phyloP scores from a whole-genome alignment of 2,329 filamentous ascomycete genomes.

The Epichloe uncinata region DNA sequence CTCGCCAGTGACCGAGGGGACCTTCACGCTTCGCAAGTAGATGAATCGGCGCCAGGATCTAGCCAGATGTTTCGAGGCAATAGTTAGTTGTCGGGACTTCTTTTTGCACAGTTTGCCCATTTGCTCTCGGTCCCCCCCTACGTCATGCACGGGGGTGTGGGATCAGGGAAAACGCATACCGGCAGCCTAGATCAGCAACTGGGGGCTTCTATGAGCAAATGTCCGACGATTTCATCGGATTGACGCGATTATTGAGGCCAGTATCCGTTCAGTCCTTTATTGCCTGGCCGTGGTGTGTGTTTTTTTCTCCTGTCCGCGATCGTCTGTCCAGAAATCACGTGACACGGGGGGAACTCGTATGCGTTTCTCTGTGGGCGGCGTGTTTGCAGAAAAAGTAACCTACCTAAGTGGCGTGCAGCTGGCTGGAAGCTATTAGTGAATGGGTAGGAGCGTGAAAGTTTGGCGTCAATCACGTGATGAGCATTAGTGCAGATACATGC shows the following conservation, averaged over 20 bases:
- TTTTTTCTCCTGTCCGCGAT: constrained; percentile 14
- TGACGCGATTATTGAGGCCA: constrained; percentile 11
- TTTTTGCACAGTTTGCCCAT: neutral
- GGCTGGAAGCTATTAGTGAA: neutral
- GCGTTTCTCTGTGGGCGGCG: neutral
- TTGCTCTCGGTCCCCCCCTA: constrained; percentile 4
- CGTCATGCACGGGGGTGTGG: constrained; percentile 13
- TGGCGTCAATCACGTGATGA: neutral
- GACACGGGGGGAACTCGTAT: constrained; percentile 6
- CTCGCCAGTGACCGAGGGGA: constrained; percentile 43
- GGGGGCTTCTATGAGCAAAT: constrained; percentile 14
- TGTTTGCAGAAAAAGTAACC: constrained; percentile 1
- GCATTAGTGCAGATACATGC: neutral
- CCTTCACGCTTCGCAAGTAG: constrained; percentile 37
- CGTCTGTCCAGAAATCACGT: constrained; percentile 19
- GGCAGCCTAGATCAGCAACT: constrained; percentile 17
- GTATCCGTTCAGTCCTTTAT: constrained; percentile 11
- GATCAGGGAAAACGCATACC: constrained; percentile 16
- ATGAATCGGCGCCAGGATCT: constrained; percentile 43
- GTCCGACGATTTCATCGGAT: constrained; percentile 17
- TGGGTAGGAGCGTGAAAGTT: neutral
- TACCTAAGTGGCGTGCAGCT: neutral
- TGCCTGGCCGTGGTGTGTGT: constrained; percentile 10
- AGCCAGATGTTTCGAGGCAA: neutral
- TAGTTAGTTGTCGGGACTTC: neutral